Conservation (phyloP, 768 basidiomycete genomes). For the Tylopilus balloui region DNA sequence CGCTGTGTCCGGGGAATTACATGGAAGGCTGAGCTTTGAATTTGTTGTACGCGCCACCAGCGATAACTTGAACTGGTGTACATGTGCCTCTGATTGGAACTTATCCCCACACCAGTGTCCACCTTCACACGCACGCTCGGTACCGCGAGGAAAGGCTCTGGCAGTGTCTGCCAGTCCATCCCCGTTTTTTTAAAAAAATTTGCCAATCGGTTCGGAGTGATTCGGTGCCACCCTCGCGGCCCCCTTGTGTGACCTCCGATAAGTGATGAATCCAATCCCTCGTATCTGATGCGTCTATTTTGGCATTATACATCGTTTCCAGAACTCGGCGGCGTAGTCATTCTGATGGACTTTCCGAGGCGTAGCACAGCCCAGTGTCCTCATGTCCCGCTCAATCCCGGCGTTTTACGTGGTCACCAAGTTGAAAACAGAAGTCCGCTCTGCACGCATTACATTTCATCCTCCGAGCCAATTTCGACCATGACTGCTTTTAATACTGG, state of each 20-base stretch:
- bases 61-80: not conserved
- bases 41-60: not conserved
- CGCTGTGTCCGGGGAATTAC: not conserved
- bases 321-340: not conserved
- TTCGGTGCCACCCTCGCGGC: not conserved
- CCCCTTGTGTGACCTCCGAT: not conserved
- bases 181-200: no score
- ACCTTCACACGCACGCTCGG: slow-evolving; percentile 1
- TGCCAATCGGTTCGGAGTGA: not conserved
- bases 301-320: not conserved
- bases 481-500: not conserved
- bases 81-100: not conserved
- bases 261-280: not conserved
- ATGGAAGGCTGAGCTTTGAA: not conserved
- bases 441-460: not conserved
- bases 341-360: not conserved
- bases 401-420: not conserved
- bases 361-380: slow-evolving; percentile 5
- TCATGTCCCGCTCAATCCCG: not conserved
- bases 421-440: not conserved
- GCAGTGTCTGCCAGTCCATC: no score
- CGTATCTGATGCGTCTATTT: slow-evolving; percentile 7
- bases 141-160: not conserved
- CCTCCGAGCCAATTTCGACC: not conserved
- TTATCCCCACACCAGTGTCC: not conserved